These are phyloP conservation scores for Cyclostephanos tholiformis DNA, from an alignment of 108 stramenopile species.

Conservation along the genomic window DNA sequence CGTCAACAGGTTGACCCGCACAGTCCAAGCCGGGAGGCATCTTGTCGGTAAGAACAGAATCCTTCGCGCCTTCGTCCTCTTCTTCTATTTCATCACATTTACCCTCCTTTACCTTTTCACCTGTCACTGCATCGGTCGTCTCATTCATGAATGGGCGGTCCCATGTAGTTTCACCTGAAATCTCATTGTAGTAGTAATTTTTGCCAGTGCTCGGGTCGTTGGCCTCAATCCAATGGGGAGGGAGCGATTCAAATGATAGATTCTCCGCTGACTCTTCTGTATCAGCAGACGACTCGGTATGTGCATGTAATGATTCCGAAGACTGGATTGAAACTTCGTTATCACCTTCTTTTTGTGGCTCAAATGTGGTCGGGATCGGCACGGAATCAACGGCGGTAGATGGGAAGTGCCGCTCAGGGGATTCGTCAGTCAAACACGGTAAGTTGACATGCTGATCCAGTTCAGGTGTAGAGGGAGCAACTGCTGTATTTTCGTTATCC, in stretches of 20 bases:
- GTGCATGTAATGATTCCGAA: neutral
- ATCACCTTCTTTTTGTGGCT: neutral
- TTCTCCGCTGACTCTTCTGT: neutral
- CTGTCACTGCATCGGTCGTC: neutral
- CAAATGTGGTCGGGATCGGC: neutral
- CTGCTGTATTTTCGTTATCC: slow-evolving; percentile 38
- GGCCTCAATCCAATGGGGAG: slow-evolving; percentile 54
- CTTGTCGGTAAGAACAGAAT: neutral
- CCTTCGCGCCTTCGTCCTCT: neutral
- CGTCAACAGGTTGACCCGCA: neutral
- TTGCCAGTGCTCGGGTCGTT: slow-evolving; percentile 51
- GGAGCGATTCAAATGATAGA: slow-evolving; percentile 11
- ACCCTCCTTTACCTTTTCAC: neutral
- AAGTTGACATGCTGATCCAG: slow-evolving; percentile 34
- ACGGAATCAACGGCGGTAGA: neutral
- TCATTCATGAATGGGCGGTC: slow-evolving; percentile 41
- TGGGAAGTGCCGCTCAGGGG: neutral
- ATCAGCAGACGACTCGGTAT: neutral
- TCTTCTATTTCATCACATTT: neutral
- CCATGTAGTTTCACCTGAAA: slow-evolving; percentile 70
- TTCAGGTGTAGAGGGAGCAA: slow-evolving; percentile 52
- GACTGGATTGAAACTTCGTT: neutral
- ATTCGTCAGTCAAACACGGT: neutral
- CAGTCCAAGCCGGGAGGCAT: neutral
- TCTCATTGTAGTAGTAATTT: slow-evolving; percentile 67